Conservation (phyloP, 257 asterid genomes). For the Forsythia viridissima region DNA sequence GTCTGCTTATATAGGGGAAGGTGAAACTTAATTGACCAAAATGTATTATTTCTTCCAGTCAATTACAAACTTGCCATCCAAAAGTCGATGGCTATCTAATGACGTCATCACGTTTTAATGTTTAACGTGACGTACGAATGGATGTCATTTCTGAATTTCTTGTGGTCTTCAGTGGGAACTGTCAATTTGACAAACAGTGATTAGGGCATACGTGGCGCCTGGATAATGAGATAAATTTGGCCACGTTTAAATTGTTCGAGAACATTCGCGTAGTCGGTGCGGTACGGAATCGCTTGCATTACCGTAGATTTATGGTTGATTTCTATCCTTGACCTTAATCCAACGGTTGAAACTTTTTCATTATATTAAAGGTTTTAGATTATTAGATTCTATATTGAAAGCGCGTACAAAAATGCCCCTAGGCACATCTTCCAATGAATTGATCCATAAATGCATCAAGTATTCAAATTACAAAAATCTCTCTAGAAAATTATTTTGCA, state of each 20-base stretch:
- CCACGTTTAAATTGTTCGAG: neutral
- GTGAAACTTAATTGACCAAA: constrained; percentile 15
- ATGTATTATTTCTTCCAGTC: neutral
- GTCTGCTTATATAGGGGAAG: constrained; percentile 14
- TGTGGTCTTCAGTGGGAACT: neutral
- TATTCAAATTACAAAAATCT: neutral
- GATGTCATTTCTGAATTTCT: neutral
- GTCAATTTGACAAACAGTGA: neutral
- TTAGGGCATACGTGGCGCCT: constrained; percentile 5
- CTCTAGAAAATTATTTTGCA: no score
- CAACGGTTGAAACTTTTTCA: neutral
- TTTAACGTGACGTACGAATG: neutral
- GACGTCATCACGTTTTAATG: neutral
- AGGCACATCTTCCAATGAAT: neutral
- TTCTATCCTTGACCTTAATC: neutral
- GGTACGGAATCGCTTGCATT: neutral
- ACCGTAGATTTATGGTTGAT: neutral
- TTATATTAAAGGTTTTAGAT: neutral
- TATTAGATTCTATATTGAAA: neutral
- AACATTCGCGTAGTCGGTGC: neutral
- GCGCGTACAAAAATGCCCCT: neutral
- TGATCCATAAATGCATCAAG: neutral
- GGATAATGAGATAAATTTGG: neutral
- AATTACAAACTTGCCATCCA: constrained; percentile 25
- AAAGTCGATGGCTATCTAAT: constrained; percentile 3